Percentiles rank a stretch among this genome's conserved stretches.
Evolutionary conservation across 164 flowering plant genomes (phyloP).

Genomic region (Platanus orientalis): DNA sequence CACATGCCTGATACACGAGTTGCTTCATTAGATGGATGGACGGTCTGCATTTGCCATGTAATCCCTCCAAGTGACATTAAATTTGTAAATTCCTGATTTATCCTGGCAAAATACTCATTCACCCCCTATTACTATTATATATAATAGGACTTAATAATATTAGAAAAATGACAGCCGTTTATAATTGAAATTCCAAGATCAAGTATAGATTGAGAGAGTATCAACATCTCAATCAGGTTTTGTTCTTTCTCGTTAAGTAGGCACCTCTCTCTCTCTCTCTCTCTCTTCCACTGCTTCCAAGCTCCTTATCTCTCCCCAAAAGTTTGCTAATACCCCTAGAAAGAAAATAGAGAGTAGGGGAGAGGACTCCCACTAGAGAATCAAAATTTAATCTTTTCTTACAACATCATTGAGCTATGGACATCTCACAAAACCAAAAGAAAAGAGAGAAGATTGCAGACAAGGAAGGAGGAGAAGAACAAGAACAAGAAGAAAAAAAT

Average conservation of each 20-base stretch:
- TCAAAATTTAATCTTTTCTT: constrained; percentile 1
- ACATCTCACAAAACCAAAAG: constrained; percentile 18
- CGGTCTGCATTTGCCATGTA: too few relatives aligned
- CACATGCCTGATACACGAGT: too few relatives aligned
- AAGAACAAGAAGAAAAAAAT: not conserved
- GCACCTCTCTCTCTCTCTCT: constrained; percentile 15
- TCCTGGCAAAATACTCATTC: too few relatives aligned
- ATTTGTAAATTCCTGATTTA: too few relatives aligned
- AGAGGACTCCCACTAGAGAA: not conserved
- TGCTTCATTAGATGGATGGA: too few relatives aligned
- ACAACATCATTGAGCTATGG: constrained; percentile 27
- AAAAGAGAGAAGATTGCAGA: constrained; percentile 14
- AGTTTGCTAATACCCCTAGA: not conserved
- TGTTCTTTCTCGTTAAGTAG: not conserved
- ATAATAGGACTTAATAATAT: too few relatives aligned
- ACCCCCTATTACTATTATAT: too few relatives aligned
- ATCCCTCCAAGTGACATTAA: too few relatives aligned
- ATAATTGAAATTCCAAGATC: not conserved
- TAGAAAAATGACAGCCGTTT: too few relatives aligned
- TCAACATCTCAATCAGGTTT: not conserved
- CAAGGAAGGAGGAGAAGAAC: constrained; percentile 8
- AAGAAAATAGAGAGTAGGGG: not conserved
- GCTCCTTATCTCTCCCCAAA: constrained; percentile 27
- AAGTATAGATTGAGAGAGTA: not conserved
- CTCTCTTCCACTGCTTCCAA: constrained; percentile 28